Evolutionary conservation across 208 protist species (phyloP).

Genomic region (Acanthamoeba castellanii): DNA sequence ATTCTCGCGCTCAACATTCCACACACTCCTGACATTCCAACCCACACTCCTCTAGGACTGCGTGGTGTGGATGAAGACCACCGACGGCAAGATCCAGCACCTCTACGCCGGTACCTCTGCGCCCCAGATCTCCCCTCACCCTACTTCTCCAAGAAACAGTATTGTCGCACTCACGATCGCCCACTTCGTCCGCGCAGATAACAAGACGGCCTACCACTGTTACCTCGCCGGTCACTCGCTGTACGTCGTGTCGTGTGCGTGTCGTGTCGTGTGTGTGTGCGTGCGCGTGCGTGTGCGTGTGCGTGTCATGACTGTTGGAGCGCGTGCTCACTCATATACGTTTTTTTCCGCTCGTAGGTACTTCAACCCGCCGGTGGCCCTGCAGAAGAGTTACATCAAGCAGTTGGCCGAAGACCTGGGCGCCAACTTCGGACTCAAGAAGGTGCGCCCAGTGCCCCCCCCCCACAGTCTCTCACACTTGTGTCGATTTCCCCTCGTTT

Average conservation of each 20-base stretch:
- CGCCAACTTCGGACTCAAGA: slow-evolving; percentile 60
- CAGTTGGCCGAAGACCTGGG: slow-evolving; percentile 61
- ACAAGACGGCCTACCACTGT: slow-evolving; percentile 65
- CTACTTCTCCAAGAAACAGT: neutral
- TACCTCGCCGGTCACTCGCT: slow-evolving; percentile 68
- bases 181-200: neutral
- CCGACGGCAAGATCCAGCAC: slow-evolving; percentile 59
- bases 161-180: neutral
- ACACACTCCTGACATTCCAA: neutral
- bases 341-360: neutral
- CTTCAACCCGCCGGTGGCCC: slow-evolving; percentile 35
- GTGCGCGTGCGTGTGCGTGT: too few species aligned
- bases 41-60: neutral
- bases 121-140: neutral
- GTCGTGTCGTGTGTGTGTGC: neutral
- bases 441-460: too few species aligned
- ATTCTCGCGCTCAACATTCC: neutral
- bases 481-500: too few species aligned
- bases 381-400: slow-evolving; percentile 69
- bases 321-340: neutral
- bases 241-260: neutral
- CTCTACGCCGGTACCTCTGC: neutral
- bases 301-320: neutral
- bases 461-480: too few species aligned
- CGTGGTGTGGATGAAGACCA: slow-evolving; percentile 71